Base-by-base conservation (phyloP, 164 flowering plant genomes). In the Macadamia tetraphylla region DNA sequence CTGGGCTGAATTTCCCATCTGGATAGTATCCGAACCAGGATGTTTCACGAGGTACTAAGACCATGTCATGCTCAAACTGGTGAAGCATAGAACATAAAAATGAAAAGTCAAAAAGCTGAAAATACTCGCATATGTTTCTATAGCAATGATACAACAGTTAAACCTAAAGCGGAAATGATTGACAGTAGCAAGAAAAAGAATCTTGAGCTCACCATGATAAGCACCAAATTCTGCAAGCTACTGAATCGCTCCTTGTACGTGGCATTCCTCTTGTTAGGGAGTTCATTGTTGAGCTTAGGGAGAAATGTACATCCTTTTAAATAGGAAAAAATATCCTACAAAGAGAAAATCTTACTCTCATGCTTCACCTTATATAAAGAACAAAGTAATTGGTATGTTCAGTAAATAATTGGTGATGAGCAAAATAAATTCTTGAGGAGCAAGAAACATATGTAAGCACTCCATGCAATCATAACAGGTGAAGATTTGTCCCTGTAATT, bases 11-110 rank as follows among this genome's bases (percentile, higher is more conserved):
- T 35, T 83, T 81, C 4, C 96, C 97, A 78, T 95, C 97, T 15
- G 91, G 91, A 72, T 95, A 95, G 71, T 92, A 92, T 68, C 98
- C 99, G 74, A 92, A 95, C 99, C 98, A 92, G 53, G 98, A 66
- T 3, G 97, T 95, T 79, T 95, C 97, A 70, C 79, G 87, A 3
- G 99, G 99, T 56, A 89, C 82, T 79, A 95, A 74, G 35, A 95
- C 90, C 0, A 76, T 84, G 74, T 95, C 99, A 14, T 89, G 84
- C 79, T 92, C 90, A 78, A 86, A 89, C 98, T 95, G 86, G 65
- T 49, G 11, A 29, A 6, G 29, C 15, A 31, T 10, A 66, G 11
- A 11, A 69, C 52, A 65, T 40, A 42, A 44, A 30, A 65, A n/a
- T 10, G 9, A 70, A 35, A 44, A 64, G 64, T 46, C 43, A 46